Conservation (phyloP, 768 basidiomycete genomes). For the Auricularia sp. region DNA sequence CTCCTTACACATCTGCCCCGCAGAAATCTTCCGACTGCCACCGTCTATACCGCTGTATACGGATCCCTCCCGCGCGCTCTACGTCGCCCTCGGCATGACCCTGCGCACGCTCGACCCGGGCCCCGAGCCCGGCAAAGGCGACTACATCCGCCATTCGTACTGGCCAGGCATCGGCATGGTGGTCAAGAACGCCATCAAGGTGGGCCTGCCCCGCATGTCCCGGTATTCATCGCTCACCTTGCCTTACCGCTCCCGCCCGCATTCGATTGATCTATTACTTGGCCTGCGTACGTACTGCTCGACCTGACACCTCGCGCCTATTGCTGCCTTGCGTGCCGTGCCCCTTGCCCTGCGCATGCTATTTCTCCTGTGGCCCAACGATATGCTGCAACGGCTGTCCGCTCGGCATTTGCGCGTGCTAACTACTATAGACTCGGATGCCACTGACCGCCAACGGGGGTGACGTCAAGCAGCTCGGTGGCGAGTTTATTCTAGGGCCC, state of each 20-base stretch:
- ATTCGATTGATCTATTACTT: too few relatives aligned
- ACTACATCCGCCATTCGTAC: slow-evolving; percentile 56
- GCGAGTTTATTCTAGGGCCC: slow-evolving; percentile 73
- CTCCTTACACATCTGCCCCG: slow-evolving; percentile 10
- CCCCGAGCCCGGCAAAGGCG: slow-evolving; percentile 33
- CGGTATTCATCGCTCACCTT: not conserved
- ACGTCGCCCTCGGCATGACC: slow-evolving; percentile 70
- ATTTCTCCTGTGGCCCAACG: not conserved
- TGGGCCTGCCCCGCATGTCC: slow-evolving; percentile 23
- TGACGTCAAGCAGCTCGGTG: slow-evolving; percentile 70
- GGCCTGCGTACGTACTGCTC: too few relatives aligned
- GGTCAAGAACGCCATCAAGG: slow-evolving; percentile 54
- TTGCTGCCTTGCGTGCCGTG: too few relatives aligned
- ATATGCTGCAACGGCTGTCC: not conserved
- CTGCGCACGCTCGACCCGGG: slow-evolving; percentile 34
- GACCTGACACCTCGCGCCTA: too few relatives aligned
- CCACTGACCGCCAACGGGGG: slow-evolving; percentile 76
- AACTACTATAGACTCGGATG: slow-evolving; percentile 31
- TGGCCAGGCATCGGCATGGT: slow-evolving; percentile 67
- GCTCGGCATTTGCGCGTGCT: not conserved
- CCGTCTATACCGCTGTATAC: slow-evolving; percentile 57
- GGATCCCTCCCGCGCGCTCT: slow-evolving; percentile 59
- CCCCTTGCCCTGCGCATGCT: not conserved
- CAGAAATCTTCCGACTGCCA: slow-evolving; percentile 58
- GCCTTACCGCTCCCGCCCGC: not conserved